Evolutionary conservation across 2,329 filamentous ascomycete genomes (phyloP), one percentile per base, ranked within the genome.

Genomic region (Xylariaceae sp.): DNA sequence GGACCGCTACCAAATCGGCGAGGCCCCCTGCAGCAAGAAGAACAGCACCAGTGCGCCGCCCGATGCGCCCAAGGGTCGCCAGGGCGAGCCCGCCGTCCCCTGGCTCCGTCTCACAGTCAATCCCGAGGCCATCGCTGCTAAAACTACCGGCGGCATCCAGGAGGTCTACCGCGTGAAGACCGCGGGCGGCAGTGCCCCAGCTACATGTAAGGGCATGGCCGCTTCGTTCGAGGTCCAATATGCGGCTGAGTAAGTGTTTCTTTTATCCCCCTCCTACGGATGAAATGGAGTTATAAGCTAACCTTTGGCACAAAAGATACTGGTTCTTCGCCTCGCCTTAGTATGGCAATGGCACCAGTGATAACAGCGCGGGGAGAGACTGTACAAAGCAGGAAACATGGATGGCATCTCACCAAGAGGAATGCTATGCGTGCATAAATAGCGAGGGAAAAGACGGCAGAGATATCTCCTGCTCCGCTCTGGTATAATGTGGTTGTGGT

Each of bases 161-260:
- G 86, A 92, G 71, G 87, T 96, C 21, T 98, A 94, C 76, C 85
- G 94, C 11, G 77, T 97, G 40, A 83, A 90, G 67, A 98, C 94
- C 9, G 92, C 89, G 1, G 93, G 92, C 23, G 94, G 94, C 9
- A 84, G 82, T 43, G 76, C 92, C 2, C 93, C 93, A 0, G 78
- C 83, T 23, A 90, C 86, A 0, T 98, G 94, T 72, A 72, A 82
- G 29, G 89, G 86, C 9, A 80, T 86, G 79, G 73, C 79, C 0
- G 78, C 81, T 9, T 69, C 75, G 1, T 93, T 97, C 65, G 78
- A 87, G 60, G 85, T 96, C 12, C 80, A 93, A 69, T 97, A 98
- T 75, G 82, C 90, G 28, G 87, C 93, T 37, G 85, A 93, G 82
- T 97, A 91, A 83, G 88, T 88, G 81, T 37, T 26, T 17, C 19